phyloP scores from a whole-genome alignment of 345 rosid species.

The Hibiscus syriacus region DNA sequence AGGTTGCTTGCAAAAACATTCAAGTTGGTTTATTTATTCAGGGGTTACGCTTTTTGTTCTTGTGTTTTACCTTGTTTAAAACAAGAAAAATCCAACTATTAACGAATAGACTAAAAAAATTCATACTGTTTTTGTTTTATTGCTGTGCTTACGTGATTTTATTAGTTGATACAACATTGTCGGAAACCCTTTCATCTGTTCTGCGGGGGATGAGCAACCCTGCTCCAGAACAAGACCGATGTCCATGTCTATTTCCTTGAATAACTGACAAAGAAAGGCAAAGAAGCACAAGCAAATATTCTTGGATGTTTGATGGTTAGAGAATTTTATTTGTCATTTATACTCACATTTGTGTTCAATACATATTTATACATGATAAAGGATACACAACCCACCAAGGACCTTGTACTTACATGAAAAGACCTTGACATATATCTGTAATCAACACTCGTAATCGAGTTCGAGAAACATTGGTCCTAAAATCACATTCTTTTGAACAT shows the following conservation, averaged over 20 bases:
- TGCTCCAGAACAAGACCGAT: slow-evolving; percentile 52
- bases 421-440: too few species aligned
- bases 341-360: too few species aligned
- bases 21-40: too few species aligned
- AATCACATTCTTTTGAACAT: slow-evolving; percentile 7
- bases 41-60: too few species aligned
- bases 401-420: too few species aligned
- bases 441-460: too few species aligned
- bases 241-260: slow-evolving; percentile 35
- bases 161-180: slow-evolving; percentile 41
- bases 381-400: too few species aligned
- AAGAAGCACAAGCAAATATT: slow-evolving; percentile 72
- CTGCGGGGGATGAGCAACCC: slow-evolving; percentile 42
- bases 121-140: not conserved
- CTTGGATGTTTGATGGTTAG: slow-evolving; percentile 81
- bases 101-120: too few species aligned
- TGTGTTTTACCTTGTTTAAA: slow-evolving; percentile 8
- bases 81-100: not conserved
- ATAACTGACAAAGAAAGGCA: slow-evolving; percentile 59
- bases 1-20: slow-evolving; percentile 42
- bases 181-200: slow-evolving; percentile 78
- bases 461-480: too few species aligned
- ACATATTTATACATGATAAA: too few species aligned
- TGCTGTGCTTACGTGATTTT: not conserved
- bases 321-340: too few species aligned